Evolutionary conservation across 768 basidiomycete genomes (phyloP).

Genomic region (Tricholoma bakamatsutake): DNA sequence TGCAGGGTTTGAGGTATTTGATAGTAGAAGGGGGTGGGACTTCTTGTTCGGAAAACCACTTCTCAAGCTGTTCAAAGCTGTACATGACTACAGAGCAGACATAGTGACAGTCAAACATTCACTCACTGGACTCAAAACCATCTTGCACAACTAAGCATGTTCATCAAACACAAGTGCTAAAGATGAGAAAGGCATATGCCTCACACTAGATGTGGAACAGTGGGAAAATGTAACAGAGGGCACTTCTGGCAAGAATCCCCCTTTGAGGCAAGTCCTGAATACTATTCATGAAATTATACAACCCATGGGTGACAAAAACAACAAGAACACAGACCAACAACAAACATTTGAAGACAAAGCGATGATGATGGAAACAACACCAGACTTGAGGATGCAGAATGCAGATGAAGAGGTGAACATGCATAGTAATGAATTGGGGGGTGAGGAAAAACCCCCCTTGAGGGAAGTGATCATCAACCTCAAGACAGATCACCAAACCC

Average conservation of each 20-base stretch:
- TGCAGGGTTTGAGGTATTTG: neutral
- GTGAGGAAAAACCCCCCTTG: neutral
- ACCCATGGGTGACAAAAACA: neutral
- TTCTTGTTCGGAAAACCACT: slow-evolving; percentile 23
- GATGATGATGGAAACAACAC: neutral
- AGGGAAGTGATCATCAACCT: neutral
- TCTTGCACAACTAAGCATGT: neutral
- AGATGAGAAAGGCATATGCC: neutral
- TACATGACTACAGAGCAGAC: slow-evolving; percentile 20
- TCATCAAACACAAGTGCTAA: neutral
- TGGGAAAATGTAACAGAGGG: neutral
- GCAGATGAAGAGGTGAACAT: neutral
- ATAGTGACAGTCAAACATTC: slow-evolving; percentile 7
- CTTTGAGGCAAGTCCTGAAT: neutral
- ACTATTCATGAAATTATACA: neutral
- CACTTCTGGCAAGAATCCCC: too few relatives aligned
- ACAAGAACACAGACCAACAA: neutral
- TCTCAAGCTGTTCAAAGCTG: neutral
- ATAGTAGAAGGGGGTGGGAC: neutral
- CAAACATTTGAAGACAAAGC: neutral
- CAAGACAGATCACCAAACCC: neutral
- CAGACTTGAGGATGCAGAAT: neutral
- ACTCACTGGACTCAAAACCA: neutral
- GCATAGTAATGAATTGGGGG: neutral
- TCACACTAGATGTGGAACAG: neutral